Evolutionary conservation across 805 yeast genomes (phyloP), one percentile per base, ranked within the genome.

Genomic region (Metschnikowia kunwiensis): DNA sequence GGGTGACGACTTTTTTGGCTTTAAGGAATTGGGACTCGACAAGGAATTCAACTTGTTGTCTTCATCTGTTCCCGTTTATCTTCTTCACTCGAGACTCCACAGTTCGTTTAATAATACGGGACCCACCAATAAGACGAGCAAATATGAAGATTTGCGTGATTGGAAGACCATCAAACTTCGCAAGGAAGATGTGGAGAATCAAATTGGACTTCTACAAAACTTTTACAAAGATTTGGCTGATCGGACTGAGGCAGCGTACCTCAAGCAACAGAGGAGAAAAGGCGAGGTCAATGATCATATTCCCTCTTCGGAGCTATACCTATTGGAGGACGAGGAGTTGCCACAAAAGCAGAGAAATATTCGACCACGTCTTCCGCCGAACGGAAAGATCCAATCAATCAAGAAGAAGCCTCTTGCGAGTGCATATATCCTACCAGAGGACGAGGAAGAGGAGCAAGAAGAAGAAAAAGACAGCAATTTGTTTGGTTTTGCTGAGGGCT

Each of bases 1-100:
- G 24, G 98, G 97, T 5, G 98, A 91, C 51, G 99, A 93, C 63
- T 93, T 89, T 72, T 94, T 94, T 65, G 99, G 99, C 0, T 94
- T 93, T 69, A 84, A 77, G 55, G 97, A 91, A 47, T 68, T 93
- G 31, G 98, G 98, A 0, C 65, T 93, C 35, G 97, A 91, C 53
- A 86, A 82, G 51, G 99, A 93, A 58, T 83, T 87, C 57, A 89
- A 91, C 8, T 67, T 91, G 55, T 62, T 88, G 32, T 82, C 89
- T 19, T 75, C 89, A 3, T 77, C 95, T 0, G 87, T 93, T 18
- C 98, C 99, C 2, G 68, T 94, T 28, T 95, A 91, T 59, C 66
- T 93, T 39, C 66, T 93, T 24, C 96, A 87, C 49, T 79, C 94
- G 7, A 72, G 82, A 41, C 69, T 85, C 31, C 79, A 80, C 30